phyloP scores from a whole-genome alignment of 768 basidiomycete genomes.

The Gloeostereum incarnatum region DNA sequence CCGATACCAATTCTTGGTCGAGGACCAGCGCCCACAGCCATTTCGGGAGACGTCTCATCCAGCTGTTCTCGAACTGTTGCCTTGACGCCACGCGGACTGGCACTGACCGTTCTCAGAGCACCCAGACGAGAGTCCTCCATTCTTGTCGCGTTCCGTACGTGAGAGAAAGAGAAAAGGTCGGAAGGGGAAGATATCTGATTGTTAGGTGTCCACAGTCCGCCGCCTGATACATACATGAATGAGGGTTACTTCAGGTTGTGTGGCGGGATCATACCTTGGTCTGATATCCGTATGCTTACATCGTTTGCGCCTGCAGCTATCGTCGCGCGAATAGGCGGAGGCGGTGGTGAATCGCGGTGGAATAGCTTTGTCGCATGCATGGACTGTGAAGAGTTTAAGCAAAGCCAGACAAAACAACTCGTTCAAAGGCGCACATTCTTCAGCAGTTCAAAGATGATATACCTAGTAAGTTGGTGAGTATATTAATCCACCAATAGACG shows the following conservation, averaged over 20 bases:
- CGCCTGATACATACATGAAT: constrained; percentile 37
- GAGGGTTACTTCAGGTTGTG: too few species aligned
- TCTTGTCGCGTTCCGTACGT: constrained; percentile 65
- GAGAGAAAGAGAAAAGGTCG: constrained; percentile 87
- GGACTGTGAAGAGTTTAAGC: constrained; percentile 32
- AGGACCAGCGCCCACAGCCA: constrained; percentile 32
- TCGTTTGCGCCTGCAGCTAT: constrained; percentile 68
- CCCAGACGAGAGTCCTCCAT: constrained; percentile 59
- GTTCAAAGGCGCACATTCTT: constrained; percentile 61
- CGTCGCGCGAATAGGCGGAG: constrained; percentile 66
- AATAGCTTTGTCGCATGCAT: constrained; percentile 57
- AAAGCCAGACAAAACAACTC: neutral
- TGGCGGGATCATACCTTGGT: constrained; percentile 58
- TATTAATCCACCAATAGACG: neutral
- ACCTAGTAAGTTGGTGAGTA: constrained; percentile 30
- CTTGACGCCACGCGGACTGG: constrained; percentile 51
- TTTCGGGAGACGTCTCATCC: constrained; percentile 28
- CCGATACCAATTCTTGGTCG: constrained; percentile 75
- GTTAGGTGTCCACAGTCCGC: constrained; percentile 50
- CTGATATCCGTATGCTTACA: constrained; percentile 80
- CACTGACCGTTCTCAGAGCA: constrained; percentile 54
- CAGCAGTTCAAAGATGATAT: constrained; percentile 82
- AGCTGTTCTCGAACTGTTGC: constrained; percentile 82
- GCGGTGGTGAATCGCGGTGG: constrained; percentile 28
- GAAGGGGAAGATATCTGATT: constrained; percentile 47